A percentile compares a stretch with the other conserved stretches of the same genome.
These are phyloP conservation scores for Hericium alpestre DNA, from an alignment of 768 basidiomycete genomes.

Conservation along the genomic window DNA sequence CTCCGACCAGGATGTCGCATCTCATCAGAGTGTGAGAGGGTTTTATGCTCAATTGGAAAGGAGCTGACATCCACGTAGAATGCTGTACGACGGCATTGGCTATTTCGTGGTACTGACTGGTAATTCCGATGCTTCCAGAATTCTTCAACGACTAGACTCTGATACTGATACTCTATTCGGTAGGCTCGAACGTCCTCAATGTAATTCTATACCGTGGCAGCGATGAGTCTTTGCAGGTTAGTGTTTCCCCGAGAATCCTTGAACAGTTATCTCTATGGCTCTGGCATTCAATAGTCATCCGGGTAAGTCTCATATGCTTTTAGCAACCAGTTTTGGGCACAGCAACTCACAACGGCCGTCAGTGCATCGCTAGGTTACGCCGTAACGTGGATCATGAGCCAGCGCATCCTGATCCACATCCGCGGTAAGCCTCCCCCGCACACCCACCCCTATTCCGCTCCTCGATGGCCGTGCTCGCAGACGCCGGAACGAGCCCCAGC, in stretches of 20 bases:
- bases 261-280: neutral
- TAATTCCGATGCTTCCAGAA: constrained; percentile 4
- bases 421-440: constrained; percentile 17
- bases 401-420: constrained; percentile 24
- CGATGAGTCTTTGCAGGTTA: constrained; percentile 13
- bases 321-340: neutral
- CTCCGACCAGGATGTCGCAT: constrained; percentile 12
- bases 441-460: too few species aligned
- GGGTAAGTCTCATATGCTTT: constrained; percentile 10
- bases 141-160: neutral
- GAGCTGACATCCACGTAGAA: constrained; percentile 26
- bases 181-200: constrained; percentile 19
- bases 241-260: constrained; percentile 1
- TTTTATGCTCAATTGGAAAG: neutral
- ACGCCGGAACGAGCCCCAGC: too few species aligned
- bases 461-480: too few species aligned
- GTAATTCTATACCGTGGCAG: constrained; percentile 18
- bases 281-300: constrained; percentile 11
- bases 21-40: constrained; percentile 18
- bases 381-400: constrained; percentile 19
- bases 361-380: constrained; percentile 21
- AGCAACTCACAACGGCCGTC: constrained; percentile 7
- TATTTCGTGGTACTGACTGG: constrained; percentile 49
- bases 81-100: constrained; percentile 58
- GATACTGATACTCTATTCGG: neutral